A percentile compares a stretch with the other conserved stretches of the same genome.
Conservation (phyloP, 1,284 basidiomycete genomes). For the Erythrobasidium hasegawianum region DNA sequence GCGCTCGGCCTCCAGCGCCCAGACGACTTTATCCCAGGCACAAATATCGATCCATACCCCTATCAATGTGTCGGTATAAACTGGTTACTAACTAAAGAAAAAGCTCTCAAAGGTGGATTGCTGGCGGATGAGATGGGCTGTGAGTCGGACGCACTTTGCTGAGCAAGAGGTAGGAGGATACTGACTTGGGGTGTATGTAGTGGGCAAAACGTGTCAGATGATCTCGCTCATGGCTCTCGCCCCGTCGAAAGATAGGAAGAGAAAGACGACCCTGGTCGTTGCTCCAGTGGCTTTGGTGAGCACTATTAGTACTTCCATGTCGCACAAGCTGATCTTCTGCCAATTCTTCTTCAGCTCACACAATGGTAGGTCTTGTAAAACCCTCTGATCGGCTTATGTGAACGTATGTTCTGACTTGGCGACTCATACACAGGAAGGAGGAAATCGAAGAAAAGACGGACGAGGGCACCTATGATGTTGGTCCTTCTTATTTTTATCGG, state of each 20-base stretch:
- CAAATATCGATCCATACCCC: slow-evolving; percentile 1
- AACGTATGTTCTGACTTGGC: too few species aligned
- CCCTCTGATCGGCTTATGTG: too few species aligned
- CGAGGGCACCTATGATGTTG: neutral
- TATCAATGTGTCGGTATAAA: neutral
- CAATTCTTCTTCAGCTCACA: neutral
- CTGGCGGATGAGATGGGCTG: slow-evolving; percentile 3
- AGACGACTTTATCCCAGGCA: neutral
- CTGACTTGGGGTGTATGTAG: too few species aligned
- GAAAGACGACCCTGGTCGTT: neutral
- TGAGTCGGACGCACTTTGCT: too few species aligned
- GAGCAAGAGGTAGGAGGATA: too few species aligned
- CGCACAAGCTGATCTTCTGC: neutral
- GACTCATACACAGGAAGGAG: neutral
- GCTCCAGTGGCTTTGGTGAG: neutral
- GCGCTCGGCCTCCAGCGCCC: neutral
- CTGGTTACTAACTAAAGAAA: neutral
- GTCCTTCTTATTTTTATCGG: too few species aligned
- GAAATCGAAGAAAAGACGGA: slow-evolving; percentile 1
- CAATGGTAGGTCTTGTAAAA: neutral
- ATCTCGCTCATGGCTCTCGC: neutral
- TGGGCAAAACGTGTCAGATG: neutral
- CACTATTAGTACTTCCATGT: too few species aligned
- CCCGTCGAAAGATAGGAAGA: neutral
- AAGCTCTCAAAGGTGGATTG: neutral